Percentiles rank a stretch among this genome's conserved stretches.
Conservation (phyloP, 1,139 yeast genomes). For the Protomyces macrosporus region DNA sequence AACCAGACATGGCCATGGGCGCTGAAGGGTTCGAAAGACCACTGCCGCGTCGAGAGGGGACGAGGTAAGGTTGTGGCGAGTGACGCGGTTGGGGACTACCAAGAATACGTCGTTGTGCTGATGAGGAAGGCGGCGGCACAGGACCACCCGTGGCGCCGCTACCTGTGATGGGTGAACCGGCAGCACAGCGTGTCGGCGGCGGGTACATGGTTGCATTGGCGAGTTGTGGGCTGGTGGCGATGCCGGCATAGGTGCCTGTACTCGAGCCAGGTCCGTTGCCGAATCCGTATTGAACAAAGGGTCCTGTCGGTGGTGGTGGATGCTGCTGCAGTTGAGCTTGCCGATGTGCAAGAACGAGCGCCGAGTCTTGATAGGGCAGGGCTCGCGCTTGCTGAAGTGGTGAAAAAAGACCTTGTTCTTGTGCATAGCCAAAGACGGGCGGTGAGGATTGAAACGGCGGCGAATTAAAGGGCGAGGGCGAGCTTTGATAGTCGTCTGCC, state of each 20-base stretch:
- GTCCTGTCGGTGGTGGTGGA: not conserved
- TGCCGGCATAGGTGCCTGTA: not conserved
- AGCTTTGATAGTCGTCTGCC: conserved; percentile 20
- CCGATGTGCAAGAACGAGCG: not conserved
- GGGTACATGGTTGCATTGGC: not conserved
- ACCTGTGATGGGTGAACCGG: not conserved
- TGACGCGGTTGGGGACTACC: not conserved
- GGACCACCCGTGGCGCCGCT: not conserved
- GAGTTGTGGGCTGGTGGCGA: not conserved
- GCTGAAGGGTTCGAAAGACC: not conserved
- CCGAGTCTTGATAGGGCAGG: not conserved
- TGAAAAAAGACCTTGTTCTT: not conserved
- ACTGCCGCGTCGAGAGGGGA: not conserved
- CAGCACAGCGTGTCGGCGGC: not conserved
- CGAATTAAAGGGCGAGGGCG: conserved; percentile 18
- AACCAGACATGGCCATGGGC: not conserved
- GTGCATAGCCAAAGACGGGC: conserved; percentile 1
- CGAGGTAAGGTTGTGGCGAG: not conserved
- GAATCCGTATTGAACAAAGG: not conserved
- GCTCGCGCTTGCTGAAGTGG: not conserved
- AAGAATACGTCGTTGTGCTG: not conserved
- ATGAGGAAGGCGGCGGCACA: not conserved
- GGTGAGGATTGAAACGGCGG: conserved; percentile 23
- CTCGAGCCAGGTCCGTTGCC: not conserved
- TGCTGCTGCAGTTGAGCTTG: not conserved